Conservation (phyloP, 805 yeast genomes). For the Teunomyces lycoperdinae region DNA sequence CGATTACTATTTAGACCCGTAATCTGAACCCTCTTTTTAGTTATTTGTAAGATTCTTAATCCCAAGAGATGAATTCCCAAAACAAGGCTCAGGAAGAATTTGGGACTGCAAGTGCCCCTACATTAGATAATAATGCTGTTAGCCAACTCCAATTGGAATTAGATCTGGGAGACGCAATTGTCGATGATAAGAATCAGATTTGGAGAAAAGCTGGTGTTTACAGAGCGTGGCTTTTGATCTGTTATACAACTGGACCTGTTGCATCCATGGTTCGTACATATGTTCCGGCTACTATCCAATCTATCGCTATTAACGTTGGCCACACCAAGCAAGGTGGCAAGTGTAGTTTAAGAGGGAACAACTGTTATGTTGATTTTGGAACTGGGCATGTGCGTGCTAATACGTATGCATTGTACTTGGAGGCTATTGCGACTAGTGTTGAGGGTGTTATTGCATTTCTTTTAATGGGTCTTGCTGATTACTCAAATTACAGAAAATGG, state of each 20-base stretch:
- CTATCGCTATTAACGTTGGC: slow-evolving; percentile 33
- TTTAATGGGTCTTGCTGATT: slow-evolving; percentile 42
- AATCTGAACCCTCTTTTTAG: not conserved
- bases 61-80: not conserved
- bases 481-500: slow-evolving; percentile 33
- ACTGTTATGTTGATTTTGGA: slow-evolving; percentile 37
- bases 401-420: slow-evolving; percentile 36
- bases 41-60: not conserved
- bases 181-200: slow-evolving; percentile 1
- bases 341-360: slow-evolving; percentile 30
- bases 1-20: not conserved
- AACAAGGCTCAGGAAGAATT: not conserved
- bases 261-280: slow-evolving; percentile 40
- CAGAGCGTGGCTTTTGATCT: slow-evolving; percentile 35
- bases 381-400: slow-evolving; percentile 29
- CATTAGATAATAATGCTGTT: not conserved
- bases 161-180: not conserved
- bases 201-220: slow-evolving; percentile 20
- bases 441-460: slow-evolving; percentile 35
- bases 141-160: not conserved
- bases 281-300: slow-evolving; percentile 40
- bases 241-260: slow-evolving; percentile 42
- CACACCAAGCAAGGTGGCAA: slow-evolving; percentile 17
- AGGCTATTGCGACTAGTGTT: slow-evolving; percentile 35
- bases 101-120: not conserved